These are phyloP conservation scores for Aspergillus aculeatinus DNA, from an alignment of 2,329 filamentous ascomycete genomes.

Conservation along the genomic window DNA sequence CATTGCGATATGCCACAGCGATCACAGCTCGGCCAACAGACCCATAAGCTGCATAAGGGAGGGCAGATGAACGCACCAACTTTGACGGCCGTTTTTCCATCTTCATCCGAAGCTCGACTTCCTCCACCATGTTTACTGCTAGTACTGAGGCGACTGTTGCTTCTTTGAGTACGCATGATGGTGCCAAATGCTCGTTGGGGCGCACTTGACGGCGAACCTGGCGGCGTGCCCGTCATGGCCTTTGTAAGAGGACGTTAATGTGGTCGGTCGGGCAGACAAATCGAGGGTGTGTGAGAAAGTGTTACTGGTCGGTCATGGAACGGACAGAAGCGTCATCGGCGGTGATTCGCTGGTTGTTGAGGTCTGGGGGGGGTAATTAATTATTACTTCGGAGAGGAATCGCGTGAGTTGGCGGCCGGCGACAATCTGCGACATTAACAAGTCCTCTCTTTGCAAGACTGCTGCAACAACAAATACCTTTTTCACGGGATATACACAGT, in stretches of 20 bases:
- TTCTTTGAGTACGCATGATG: slow-evolving; percentile 74
- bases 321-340: slow-evolving; percentile 19
- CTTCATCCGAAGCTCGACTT: slow-evolving; percentile 85
- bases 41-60: background rate
- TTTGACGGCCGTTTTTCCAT: slow-evolving; percentile 88
- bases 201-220: slow-evolving; percentile 60
- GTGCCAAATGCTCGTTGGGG: slow-evolving; percentile 75
- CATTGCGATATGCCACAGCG: slow-evolving; percentile 6
- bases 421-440: slow-evolving; percentile 20
- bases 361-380: background rate
- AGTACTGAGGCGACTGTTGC: slow-evolving; percentile 82
- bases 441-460: slow-evolving; percentile 10
- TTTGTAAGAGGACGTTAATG: slow-evolving; percentile 13
- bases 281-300: slow-evolving; percentile 10
- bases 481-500: background rate
- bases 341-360: slow-evolving; percentile 1
- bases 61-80: slow-evolving; percentile 68
- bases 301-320: slow-evolving; percentile 16
- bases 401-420: slow-evolving; percentile 24
- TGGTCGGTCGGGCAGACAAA: slow-evolving; percentile 10
- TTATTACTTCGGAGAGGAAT: slow-evolving; percentile 7
- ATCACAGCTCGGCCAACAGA: background rate
- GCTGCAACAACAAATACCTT: slow-evolving; percentile 3
- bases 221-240: slow-evolving; percentile 67
- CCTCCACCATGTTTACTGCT: slow-evolving; percentile 69